Conservation (phyloP, 495 filamentous ascomycete species). For the Hypomontagnella submonticulosa region DNA sequence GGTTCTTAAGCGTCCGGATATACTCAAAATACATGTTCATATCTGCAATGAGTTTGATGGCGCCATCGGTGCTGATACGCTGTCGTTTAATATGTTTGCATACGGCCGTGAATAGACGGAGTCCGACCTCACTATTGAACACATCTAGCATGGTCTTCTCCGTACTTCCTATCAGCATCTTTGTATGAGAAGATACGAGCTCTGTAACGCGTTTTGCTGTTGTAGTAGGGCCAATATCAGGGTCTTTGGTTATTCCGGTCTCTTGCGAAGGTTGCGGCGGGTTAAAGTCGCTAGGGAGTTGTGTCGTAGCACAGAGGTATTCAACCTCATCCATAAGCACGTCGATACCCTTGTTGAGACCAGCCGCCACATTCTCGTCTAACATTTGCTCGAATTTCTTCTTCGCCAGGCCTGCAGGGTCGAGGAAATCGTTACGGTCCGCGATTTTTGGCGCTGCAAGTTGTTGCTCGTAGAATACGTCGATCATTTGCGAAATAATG, state of each 20-base stretch:
- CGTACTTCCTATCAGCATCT: constrained; percentile 89
- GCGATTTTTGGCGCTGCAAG: constrained; percentile 82
- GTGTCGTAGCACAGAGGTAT: constrained; percentile 89
- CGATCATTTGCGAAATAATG: constrained; percentile 98
- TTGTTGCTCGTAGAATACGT: constrained; percentile 98
- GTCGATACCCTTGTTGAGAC: constrained; percentile 96
- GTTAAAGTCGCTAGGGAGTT: constrained; percentile 90
- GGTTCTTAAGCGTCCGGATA: constrained; percentile 81
- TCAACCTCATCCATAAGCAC: constrained; percentile 99
- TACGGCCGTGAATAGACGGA: constrained; percentile 86
- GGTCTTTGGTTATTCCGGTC: constrained; percentile 40
- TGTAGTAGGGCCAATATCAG: constrained; percentile 82
- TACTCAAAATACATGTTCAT: constrained; percentile 94
- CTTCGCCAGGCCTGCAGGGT: constrained; percentile 91
- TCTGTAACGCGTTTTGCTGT: constrained; percentile 85
- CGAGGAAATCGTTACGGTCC: constrained; percentile 93
- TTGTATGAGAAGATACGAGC: constrained; percentile 86
- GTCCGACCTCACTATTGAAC: constrained; percentile 97
- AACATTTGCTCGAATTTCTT: constrained; percentile 99
- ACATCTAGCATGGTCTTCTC: constrained; percentile 98
- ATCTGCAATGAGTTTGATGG: constrained; percentile 93
- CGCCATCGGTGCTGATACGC: constrained; percentile 87
- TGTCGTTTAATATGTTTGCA: constrained; percentile 99
- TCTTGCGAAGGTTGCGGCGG: constrained; percentile 57
- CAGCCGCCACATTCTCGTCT: constrained; percentile 95